Conservation (phyloP, 2,329 filamentous ascomycete genomes). For the Cercospora zeina region DNA sequence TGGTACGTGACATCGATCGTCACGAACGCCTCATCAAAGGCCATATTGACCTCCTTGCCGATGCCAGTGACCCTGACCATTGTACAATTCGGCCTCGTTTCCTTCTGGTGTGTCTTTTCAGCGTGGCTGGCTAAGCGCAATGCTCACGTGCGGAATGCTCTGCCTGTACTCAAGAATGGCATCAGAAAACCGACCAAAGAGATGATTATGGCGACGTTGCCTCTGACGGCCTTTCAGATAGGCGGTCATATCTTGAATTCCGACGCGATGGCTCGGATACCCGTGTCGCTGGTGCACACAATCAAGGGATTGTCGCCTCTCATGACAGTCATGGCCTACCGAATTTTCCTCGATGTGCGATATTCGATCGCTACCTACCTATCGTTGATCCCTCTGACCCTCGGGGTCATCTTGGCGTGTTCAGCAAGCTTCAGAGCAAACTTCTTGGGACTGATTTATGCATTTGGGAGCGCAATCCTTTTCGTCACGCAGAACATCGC, state of each 20-base stretch:
- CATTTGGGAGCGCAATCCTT: conserved; percentile 84
- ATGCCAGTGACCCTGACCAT: conserved; percentile 90
- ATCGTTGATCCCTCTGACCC: conserved; percentile 72
- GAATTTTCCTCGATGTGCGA: conserved; percentile 80
- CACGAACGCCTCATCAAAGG: conserved; percentile 97
- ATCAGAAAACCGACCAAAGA: conserved; percentile 79
- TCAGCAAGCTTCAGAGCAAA: conserved; percentile 90
- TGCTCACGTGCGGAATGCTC: conserved; percentile 65
- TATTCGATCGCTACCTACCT: conserved; percentile 86
- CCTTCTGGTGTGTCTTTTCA: conserved; percentile 78
- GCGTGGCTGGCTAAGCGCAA: conserved; percentile 73
- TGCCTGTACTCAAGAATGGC: conserved; percentile 80
- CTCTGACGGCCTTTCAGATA: conserved; percentile 88
- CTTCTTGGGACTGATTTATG: conserved; percentile 83
- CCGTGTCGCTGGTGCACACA: conserved; percentile 94
- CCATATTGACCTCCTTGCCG: conserved; percentile 86
- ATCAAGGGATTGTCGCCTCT: conserved; percentile 96
- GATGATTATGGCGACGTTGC: conserved; percentile 83
- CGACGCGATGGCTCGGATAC: conserved; percentile 89
- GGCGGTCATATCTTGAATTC: conserved; percentile 91
- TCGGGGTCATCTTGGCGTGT: conserved; percentile 95
- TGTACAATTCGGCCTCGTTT: conserved; percentile 91
- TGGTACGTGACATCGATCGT: conserved; percentile 97
- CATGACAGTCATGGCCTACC: conserved; percentile 92
- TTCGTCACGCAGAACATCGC: conserved; percentile 99